phyloP scores from a whole-genome alignment of 139 green algal genomes.

The Chlamydomonas urium region DNA sequence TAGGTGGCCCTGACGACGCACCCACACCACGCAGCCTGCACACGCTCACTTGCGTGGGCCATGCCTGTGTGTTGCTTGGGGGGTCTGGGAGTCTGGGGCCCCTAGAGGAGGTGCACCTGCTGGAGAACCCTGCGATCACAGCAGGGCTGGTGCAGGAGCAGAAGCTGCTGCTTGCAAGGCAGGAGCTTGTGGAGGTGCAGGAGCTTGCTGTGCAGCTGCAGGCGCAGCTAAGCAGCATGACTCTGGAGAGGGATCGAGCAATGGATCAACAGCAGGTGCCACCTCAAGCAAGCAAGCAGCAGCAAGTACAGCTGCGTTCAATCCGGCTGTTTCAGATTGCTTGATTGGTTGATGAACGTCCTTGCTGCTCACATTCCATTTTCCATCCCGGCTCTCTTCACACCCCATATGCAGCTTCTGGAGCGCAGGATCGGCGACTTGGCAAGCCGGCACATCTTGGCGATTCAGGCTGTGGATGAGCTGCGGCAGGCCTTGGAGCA shows the following conservation, averaged over 20 bases:
- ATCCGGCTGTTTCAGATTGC: too few species aligned
- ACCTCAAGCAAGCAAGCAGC: not conserved
- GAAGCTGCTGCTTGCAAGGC: constrained; percentile 5
- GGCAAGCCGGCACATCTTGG: not conserved
- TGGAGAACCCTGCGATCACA: constrained; percentile 30
- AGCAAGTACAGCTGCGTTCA: too few species aligned
- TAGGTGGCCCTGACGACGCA: constrained; percentile 1
- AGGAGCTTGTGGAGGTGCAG: constrained; percentile 10
- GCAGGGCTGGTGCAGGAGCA: constrained; percentile 31
- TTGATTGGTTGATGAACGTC: too few species aligned
- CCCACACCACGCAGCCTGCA: constrained; percentile 27
- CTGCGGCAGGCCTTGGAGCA: constrained; percentile 11
- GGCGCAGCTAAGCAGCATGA: not conserved
- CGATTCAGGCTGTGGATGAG: constrained; percentile 13
- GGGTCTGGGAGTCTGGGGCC: constrained; percentile 21
- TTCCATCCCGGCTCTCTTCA: not conserved
- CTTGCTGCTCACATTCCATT: not conserved
- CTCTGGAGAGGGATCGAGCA: constrained; percentile 8
- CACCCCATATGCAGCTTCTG: constrained; percentile 25
- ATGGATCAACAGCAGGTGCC: constrained; percentile 27
- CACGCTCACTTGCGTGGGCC: constrained; percentile 31
- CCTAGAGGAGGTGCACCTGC: constrained; percentile 28
- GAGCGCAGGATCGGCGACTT: constrained; percentile 12
- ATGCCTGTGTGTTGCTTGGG: constrained; percentile 35
- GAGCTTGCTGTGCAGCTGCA: constrained; percentile 6